Evolutionary conservation across 768 basidiomycete genomes (phyloP), one percentile per base, ranked within the genome.

Genomic region (Sporobolomyces roseus): DNA sequence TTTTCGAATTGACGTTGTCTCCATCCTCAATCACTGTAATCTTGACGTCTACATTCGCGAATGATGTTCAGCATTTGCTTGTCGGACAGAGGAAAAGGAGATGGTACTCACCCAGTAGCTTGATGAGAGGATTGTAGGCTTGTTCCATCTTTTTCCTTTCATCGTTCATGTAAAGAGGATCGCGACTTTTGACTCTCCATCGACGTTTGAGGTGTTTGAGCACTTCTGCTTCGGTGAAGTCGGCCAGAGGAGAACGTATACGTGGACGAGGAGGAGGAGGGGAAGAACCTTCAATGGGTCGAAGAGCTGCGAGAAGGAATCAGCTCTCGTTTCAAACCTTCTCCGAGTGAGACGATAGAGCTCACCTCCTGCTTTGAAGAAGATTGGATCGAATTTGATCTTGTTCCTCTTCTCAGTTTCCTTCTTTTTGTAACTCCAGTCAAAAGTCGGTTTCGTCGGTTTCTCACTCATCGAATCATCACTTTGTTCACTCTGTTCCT

Each of bases 71-170:
- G n/a, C n/a, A n/a, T n/a, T n/a, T 41, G 38, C 38, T 41, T 17
- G 38, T 41, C 17, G 17, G 38, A 41, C 17, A 41, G 9, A 41
- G 38, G 38, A 41, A 41, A 41, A n/a, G n/a, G n/a, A n/a, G n/a
- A n/a, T 1, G n/a, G 4, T 12, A 54, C 70, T 36, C 32, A 67
- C 70, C 23, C 51, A 71, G 65, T 1, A 71, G 52, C 10, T 10
- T 19, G 14, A 71, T 14, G 25, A 71, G 58, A n/a, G 70, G 70
- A 59, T 71, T 71, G 29, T 29, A 50, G 8, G 27, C 29, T 27
- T 43, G 6, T 56, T 71, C 70, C 5, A 71, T 10, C 8, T 5
- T 2, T 33, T 54, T 61, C 25, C 62, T 45, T 4, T 38, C 9
- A 4, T 46, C 43, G 6, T 29, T 14, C 70, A 71, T 66, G 6